A percentile compares a stretch with the other conserved stretches of the same genome.
These are phyloP conservation scores for Xylaria sp. DNA, from an alignment of 2,329 filamentous ascomycete genomes.

Conservation along the genomic window DNA sequence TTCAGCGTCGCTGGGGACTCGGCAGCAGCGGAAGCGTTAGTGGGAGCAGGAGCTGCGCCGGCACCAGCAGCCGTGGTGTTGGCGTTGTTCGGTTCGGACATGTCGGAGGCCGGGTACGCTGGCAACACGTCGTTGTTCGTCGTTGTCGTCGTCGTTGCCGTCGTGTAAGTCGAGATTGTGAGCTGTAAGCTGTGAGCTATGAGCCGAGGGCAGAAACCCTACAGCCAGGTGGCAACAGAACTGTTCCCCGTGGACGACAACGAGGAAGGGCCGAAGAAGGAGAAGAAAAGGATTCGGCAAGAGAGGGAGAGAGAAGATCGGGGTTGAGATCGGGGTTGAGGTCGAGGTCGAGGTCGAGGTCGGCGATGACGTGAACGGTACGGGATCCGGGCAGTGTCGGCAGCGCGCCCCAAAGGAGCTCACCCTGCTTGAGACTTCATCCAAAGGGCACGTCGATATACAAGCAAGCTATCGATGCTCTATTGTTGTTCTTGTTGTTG, in stretches of 20 bases:
- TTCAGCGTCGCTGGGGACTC: slow-evolving; percentile 55
- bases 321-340: not conserved
- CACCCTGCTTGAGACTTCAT: slow-evolving; percentile 36
- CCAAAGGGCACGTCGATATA: slow-evolving; percentile 28
- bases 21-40: slow-evolving; percentile 37
- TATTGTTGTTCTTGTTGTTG: not conserved
- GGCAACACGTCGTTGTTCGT: not conserved
- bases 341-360: not conserved
- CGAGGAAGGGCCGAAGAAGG: not conserved
- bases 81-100: slow-evolving; percentile 33
- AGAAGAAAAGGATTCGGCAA: not conserved
- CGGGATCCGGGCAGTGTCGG: slow-evolving; percentile 16
- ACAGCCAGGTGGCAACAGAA: not conserved
- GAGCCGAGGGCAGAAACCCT: not conserved
- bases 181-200: not conserved
- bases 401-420: slow-evolving; percentile 41
- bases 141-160: slow-evolving; percentile 29
- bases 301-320: not conserved
- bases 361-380: slow-evolving; percentile 12
- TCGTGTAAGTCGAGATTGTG: slow-evolving; percentile 2
- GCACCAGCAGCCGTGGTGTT: not conserved
- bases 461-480: slow-evolving; percentile 4
- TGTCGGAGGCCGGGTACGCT: slow-evolving; percentile 12
- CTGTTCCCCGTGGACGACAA: not conserved
- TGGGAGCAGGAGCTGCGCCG: slow-evolving; percentile 18